Base-by-base conservation (phyloP, 768 basidiomycete genomes). In the Macrolepiota dolichaula region DNA sequence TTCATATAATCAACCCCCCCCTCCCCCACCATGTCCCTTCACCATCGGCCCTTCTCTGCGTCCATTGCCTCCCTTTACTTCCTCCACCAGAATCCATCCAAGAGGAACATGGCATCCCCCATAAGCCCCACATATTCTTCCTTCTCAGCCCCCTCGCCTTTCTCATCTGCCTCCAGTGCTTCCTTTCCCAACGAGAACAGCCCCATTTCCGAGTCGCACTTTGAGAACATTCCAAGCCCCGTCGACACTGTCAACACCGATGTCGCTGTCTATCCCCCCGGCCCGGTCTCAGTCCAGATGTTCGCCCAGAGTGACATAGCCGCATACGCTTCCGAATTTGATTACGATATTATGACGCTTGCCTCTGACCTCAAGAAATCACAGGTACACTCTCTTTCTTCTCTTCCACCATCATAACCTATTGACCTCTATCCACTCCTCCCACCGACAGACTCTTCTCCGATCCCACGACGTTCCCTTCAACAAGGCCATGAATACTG, bases 111-210 rank as follows among this genome's bases (percentile, higher is more conserved):
- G 71, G 29, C 68, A 24, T 69, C 70, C 42, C 70, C 70, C 55
- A 55, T 68, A 55, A 78, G 73, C 57, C 74, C 77, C 29, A 73
- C 77, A 58, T 72, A 74, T 55, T 72, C 78, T 0, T 69, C 72
- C 61, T 70, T 69, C 62, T 77, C 77, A 19, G 70, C 69, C 0
- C 66, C 76, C 3, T 79, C 79, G 2, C 77, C 78, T 29, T 70
- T 75, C 57, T 79, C 79, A 10, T 60, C 59, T 12, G 51, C 59
- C 42, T 60, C 59, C 10, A 60, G 59, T 42, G 19, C 37, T 35
- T 57, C 56, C 19, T 57, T 49, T 17, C 59, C 27, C 19, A 53
- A 60, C 38, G 73, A 69, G 65, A 74, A 69, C 65, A 78, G 76
- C 46, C 78, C 77, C 13, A 68, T 77, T 19, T 73, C 78, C 0